Evolutionary conservation across 2,329 filamentous ascomycete species (phyloP), one percentile per base, ranked within the genome.

Genomic region (Phyllosticta citrichinensis): DNA sequence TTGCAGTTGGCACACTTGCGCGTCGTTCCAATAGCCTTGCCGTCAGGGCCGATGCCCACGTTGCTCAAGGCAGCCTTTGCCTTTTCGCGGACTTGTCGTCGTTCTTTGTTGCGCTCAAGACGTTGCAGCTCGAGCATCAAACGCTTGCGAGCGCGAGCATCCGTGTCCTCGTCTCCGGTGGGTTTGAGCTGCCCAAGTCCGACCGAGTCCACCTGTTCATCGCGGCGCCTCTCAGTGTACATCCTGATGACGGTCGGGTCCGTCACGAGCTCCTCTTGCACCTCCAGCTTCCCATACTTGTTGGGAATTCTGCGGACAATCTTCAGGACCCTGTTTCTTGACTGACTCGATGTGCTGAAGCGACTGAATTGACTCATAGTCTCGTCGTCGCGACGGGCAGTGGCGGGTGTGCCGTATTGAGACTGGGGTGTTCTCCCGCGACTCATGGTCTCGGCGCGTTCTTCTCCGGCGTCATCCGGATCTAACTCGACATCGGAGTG

Each of bases 1-100:
- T 94, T 94, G 76, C 94, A 99, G 75, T 97, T 97, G 66, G 94
- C 94, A 77, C 94, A 99, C 78, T 97, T 97, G 68, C 95, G 83
- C 11, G 84, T 87, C 53, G 80, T 80, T 40, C 78, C 80, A 35
- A 87, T 87, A 33, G 72, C 72, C 58, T 77, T 77, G 53, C 71
- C 71, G 62, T 69, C 73, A 20, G 69, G 71, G 30, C 76, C 76
- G 5, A 76, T 76, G 4, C 76, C 75, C n/a, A 51, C 56, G n/a
- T 57, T 61, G 66, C 65, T 73, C 63, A 75, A 70, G 54, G 79
- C 77, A 40, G 84, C 86, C 74, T 96, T 97, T 68, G 91, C 88
- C 70, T 93, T 92, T 72, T 97, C 93, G 69, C 93, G 91, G 63
- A 89, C 90, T 69, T 93, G 86, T 64, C 92, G 85, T 65, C 93